Conservation (phyloP, 1,284 basidiomycete species). For the Cryptococcus sp. region DNA sequence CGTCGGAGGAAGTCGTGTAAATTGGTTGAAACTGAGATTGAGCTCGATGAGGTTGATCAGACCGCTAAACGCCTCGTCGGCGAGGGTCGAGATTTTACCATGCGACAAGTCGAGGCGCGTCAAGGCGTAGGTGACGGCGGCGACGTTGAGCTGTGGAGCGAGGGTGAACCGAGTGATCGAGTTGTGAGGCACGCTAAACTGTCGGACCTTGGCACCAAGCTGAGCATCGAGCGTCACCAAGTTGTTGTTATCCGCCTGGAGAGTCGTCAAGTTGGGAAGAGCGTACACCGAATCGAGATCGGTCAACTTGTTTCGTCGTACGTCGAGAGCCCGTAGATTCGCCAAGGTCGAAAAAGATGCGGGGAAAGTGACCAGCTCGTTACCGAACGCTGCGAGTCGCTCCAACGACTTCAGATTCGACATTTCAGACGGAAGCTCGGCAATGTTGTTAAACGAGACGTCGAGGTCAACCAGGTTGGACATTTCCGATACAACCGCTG, state of each 20-base stretch:
- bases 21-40: conserved; percentile 78
- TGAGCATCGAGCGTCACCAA: conserved; percentile 72
- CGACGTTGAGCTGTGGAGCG: conserved; percentile 55
- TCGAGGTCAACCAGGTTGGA: conserved; percentile 75
- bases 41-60: conserved; percentile 68
- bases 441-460: conserved; percentile 90
- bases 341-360: conserved; percentile 59
- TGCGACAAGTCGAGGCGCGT: conserved; percentile 82
- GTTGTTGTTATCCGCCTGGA: conserved; percentile 75
- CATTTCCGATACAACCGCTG: conserved; percentile 70
- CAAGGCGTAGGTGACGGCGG: conserved; percentile 57
- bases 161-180: conserved; percentile 66
- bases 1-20: conserved; percentile 76
- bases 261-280: conserved; percentile 61
- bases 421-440: conserved; percentile 73
- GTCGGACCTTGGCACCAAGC: conserved; percentile 58
- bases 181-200: conserved; percentile 49
- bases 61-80: conserved; percentile 64
- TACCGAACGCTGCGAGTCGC: conserved; percentile 79
- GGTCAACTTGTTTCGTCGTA: conserved; percentile 71
- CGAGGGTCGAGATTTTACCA: conserved; percentile 80
- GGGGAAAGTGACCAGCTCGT: conserved; percentile 74
- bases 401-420: conserved; percentile 65
- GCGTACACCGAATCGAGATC: conserved; percentile 66
- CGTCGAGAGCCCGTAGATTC: conserved; percentile 69